Percentiles rank a stretch among this genome's conserved stretches.
Evolutionary conservation across 73 alveolate species (phyloP).

Genomic region (Symbiodinium pilosum): DNA sequence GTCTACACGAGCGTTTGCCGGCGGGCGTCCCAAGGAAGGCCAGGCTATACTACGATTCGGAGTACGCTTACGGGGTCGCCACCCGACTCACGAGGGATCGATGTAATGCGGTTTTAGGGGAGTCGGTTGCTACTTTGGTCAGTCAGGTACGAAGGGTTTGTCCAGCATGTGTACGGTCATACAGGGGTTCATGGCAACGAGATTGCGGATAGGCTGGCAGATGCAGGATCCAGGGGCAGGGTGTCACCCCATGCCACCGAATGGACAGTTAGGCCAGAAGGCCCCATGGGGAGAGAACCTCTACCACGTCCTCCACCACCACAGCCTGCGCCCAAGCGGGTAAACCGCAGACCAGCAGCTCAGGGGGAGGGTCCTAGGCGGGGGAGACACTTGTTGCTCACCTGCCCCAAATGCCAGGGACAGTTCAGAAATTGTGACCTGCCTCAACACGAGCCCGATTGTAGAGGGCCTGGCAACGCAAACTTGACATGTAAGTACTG

Average conservation of each 20-base stretch:
- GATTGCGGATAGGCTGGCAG: conserved; percentile 18
- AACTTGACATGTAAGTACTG: neutral
- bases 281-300: conserved; percentile 17
- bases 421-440: neutral
- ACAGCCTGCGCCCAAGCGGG: neutral
- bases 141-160: neutral
- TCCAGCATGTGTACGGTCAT: neutral
- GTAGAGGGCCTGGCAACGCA: conserved; percentile 29
- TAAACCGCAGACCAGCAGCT: neutral
- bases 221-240: neutral
- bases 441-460: neutral
- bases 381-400: neutral
- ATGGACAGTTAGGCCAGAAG: neutral
- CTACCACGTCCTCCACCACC: neutral
- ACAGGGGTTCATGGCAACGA: conserved; percentile 27
- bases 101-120: neutral
- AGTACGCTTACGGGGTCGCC: neutral
- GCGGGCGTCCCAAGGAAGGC: neutral
- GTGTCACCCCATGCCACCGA: neutral
- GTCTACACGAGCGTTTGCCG: neutral
- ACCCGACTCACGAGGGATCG: neutral
- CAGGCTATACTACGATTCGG: neutral
- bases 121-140: neutral
- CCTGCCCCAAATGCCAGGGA: neutral
- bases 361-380: neutral